A percentile compares a stretch with the other conserved stretches of the same genome.
Conservation (phyloP, 176 grass and related monocot species). For the Carex littledalei region DNA sequence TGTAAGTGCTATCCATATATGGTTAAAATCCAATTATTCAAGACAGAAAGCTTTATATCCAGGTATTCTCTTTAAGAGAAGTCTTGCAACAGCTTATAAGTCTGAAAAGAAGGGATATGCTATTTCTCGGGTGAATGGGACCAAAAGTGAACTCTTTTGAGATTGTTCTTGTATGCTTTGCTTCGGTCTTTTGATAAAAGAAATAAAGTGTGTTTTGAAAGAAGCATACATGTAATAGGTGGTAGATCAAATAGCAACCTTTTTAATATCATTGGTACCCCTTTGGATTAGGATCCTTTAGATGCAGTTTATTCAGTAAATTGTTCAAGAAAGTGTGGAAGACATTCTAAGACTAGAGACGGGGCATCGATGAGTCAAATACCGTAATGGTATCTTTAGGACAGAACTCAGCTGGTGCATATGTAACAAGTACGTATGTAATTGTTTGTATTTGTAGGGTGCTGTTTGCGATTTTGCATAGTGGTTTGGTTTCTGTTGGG, state of each 20-base stretch:
- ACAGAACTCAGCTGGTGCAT: not conserved
- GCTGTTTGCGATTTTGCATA: not conserved
- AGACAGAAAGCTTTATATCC: not conserved
- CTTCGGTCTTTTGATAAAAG: not conserved
- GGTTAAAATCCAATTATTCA: not conserved
- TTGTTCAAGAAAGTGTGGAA: not conserved
- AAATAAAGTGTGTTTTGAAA: not conserved
- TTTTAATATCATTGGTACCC: not conserved
- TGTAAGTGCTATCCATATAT: not conserved
- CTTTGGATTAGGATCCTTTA: not conserved
- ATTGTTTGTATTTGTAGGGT: not conserved
- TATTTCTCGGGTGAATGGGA: not conserved
- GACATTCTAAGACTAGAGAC: not conserved
- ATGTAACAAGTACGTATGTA: not conserved
- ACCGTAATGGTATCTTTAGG: not conserved
- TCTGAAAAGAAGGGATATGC: not conserved
- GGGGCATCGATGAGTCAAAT: not conserved
- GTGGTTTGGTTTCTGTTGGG: not conserved
- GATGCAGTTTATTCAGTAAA: not conserved
- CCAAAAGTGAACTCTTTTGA: not conserved
- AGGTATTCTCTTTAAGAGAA: not conserved
- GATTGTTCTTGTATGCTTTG: not conserved
- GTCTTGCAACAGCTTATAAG: not conserved
- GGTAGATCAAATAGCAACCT: not conserved
- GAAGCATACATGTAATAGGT: not conserved